Evolutionary conservation across 768 basidiomycete species (phyloP), one percentile per base, ranked within the genome.

Genomic region (Chalciporus pseudorubinellus): DNA sequence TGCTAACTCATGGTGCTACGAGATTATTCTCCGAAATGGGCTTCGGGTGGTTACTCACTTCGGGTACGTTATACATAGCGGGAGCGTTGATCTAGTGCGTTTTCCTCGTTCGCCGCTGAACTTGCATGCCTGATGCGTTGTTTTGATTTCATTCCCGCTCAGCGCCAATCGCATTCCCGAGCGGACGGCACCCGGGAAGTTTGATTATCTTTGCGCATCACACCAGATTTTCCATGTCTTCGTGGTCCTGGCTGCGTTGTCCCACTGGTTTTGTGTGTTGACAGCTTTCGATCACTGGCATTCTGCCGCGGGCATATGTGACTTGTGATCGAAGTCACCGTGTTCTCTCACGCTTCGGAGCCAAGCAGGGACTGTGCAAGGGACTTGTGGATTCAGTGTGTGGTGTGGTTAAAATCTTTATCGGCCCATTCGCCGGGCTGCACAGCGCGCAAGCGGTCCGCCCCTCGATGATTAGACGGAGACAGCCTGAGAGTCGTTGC

Each of bases 161-260:
- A 95, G 92, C 70, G 91, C 91, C 43, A 85, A 86, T 63, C 81
- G 91, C 44, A 77, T 92, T 49, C 92, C 92, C 39, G 92, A 95
- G 62, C 76, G 82, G 34, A 70, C 84, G 54, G 72, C 75, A 7
- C 90, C 90, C 6, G 91, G 92, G 33, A 79, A 70, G 56, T 93
- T 93, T 70, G 92, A 94, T 71, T 77, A 79, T 61, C 79, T 90
- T 60, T 78, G 84, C 49, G 79, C 88, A 0, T 92, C 88, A 18
- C 93, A 95, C 73, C 90, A 95, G 69, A 87, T 95, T 59, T 95
- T 97, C 69, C 94, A 95, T 64, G 67, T 84, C 53, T 83, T 80
- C 60, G 92, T 95, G 33, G 74, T 92, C 48, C 68, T 84, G 21
- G 89, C 87, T 10, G 87, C 85, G 31, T 67, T 85, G 58, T 73